Evolutionary conservation across 2,329 filamentous ascomycete species (phyloP).

Genomic region (Aspergillus terreus): DNA sequence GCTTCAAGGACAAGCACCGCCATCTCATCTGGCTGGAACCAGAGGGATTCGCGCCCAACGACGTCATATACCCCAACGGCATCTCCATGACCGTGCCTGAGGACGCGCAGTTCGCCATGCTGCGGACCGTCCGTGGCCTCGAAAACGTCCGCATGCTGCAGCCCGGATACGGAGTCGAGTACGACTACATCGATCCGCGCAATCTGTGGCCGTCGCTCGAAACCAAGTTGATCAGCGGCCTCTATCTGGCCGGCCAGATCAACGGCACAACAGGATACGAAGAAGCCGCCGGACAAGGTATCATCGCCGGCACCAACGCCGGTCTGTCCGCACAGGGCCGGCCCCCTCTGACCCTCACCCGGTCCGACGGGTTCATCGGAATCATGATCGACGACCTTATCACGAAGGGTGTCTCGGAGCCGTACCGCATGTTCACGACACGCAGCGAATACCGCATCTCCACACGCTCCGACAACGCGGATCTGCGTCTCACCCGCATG

Average conservation of each 20-base stretch:
- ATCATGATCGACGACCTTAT: constrained; percentile 98
- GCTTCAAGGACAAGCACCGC: constrained; percentile 72
- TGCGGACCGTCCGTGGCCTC: constrained; percentile 83
- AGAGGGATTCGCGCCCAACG: constrained; percentile 79
- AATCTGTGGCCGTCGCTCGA: constrained; percentile 84
- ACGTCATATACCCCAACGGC: constrained; percentile 92
- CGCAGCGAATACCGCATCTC: constrained; percentile 94
- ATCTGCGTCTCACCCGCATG: constrained; percentile 75
- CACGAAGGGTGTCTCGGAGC: constrained; percentile 94
- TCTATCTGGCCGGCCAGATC: constrained; percentile 93
- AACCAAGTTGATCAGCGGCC: constrained; percentile 82
- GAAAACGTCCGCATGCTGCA: constrained; percentile 91
- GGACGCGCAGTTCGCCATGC: constrained; percentile 76
- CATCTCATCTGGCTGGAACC: constrained; percentile 98
- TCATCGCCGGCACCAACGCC: constrained; percentile 91
- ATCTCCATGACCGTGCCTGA: constrained; percentile 94
- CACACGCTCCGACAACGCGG: constrained; percentile 88
- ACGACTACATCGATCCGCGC: constrained; percentile 95
- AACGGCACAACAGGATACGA: constrained; percentile 98
- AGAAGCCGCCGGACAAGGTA: constrained; percentile 89
- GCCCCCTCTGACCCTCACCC: constrained; percentile 63
- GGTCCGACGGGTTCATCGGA: constrained; percentile 92
- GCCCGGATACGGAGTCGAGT: constrained; percentile 94
- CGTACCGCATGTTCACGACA: constrained; percentile 97
- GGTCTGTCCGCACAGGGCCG: constrained; percentile 71